Conservation (phyloP, 2,329 filamentous ascomycete species). For the Pyricularia pennisetigena region DNA sequence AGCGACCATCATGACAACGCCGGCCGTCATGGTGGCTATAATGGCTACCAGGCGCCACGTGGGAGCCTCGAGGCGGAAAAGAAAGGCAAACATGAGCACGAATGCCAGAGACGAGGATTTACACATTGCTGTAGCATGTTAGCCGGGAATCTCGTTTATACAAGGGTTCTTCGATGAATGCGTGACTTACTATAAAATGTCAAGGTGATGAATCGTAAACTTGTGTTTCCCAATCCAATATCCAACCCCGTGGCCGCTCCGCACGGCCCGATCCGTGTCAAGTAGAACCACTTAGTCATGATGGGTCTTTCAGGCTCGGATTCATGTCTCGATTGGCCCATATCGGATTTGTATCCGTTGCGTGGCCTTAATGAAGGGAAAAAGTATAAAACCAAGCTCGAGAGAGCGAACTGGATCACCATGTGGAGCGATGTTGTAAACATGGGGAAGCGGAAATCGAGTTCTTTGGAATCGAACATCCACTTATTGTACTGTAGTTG, state of each 20-base stretch:
- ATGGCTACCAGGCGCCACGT: conserved; percentile 80
- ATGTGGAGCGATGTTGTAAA: conserved; percentile 96
- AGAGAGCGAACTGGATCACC: conserved; percentile 81
- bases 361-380: conserved; percentile 66
- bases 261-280: conserved; percentile 85
- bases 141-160: conserved; percentile 1
- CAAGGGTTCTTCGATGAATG: background rate
- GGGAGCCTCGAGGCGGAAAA: conserved; percentile 82
- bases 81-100: conserved; percentile 87
- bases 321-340: conserved; percentile 40
- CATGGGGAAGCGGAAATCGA: conserved; percentile 88
- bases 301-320: conserved; percentile 46
- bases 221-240: conserved; percentile 93
- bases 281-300: conserved; percentile 85
- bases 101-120: conserved; percentile 96
- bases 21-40: conserved; percentile 83
- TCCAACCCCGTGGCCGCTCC: conserved; percentile 89
- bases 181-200: conserved; percentile 78
- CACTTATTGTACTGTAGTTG: conserved; percentile 88
- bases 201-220: conserved; percentile 88
- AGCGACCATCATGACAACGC: conserved; percentile 96
- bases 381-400: conserved; percentile 68
- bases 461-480: conserved; percentile 85
- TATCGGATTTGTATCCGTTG: conserved; percentile 29
- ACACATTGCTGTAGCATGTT: conserved; percentile 63